Percentiles rank a stretch among this genome's conserved stretches.
Evolutionary conservation across 768 basidiomycete genomes (phyloP).

Genomic region (Nevesoporus exiguus): DNA sequence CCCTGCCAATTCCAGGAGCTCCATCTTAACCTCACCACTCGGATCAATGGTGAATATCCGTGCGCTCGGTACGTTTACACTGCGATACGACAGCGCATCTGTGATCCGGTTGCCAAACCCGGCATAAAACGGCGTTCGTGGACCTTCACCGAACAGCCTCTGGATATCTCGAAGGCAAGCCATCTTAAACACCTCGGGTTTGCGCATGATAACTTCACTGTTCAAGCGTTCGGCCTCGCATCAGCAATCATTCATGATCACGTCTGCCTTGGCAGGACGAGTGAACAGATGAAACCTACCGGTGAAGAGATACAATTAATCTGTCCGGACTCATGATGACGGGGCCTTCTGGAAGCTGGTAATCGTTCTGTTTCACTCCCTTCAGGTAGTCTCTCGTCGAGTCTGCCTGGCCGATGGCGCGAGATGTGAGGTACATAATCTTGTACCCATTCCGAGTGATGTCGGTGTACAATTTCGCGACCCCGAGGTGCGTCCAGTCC

Average conservation of each 20-base stretch:
- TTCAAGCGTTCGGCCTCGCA: not conserved
- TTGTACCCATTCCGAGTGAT: constrained; percentile 95
- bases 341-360: constrained; percentile 95
- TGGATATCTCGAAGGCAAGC: constrained; percentile 95
- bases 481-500: constrained; percentile 97
- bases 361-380: constrained; percentile 92
- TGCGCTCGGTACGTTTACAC: constrained; percentile 89
- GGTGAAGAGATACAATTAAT: constrained; percentile 88
- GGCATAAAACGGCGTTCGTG: constrained; percentile 84
- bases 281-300: constrained; percentile 48
- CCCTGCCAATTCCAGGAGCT: constrained; percentile 91
- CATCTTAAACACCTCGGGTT: constrained; percentile 99
- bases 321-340: constrained; percentile 99
- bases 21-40: constrained; percentile 93
- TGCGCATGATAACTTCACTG: constrained; percentile 98
- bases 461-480: constrained; percentile 96
- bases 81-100: constrained; percentile 96
- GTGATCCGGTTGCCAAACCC: constrained; percentile 99
- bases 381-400: constrained; percentile 92
- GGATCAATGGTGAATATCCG: constrained; percentile 98
- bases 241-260: not conserved
- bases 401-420: constrained; percentile 97
- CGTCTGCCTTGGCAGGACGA: not conserved
- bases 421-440: constrained; percentile 95
- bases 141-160: constrained; percentile 73